These are phyloP conservation scores for Lentinula lateritia DNA, from an alignment of 768 basidiomycete species.

Conservation along the genomic window DNA sequence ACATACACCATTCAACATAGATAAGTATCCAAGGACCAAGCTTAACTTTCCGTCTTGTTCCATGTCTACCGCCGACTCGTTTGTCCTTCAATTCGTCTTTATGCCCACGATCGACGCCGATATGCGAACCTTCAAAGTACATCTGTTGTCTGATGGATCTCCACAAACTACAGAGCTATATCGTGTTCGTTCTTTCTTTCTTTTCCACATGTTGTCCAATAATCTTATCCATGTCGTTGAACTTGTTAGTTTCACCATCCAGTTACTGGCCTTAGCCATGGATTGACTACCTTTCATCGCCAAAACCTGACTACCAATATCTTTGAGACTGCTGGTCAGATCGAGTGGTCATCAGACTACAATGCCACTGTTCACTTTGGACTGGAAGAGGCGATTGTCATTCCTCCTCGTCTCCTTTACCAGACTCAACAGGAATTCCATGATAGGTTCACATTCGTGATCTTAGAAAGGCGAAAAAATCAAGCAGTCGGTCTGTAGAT, in stretches of 20 bases:
- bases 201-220: background rate
- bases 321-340: slow-evolving; percentile 49
- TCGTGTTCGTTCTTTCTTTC: slow-evolving; percentile 24
- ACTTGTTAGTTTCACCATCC: slow-evolving; percentile 37
- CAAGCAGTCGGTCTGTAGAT: slow-evolving; percentile 39
- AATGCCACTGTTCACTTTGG: slow-evolving; percentile 46
- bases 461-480: slow-evolving; percentile 43
- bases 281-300: slow-evolving; percentile 43
- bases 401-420: background rate
- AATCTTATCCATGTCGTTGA: background rate
- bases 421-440: background rate
- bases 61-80: slow-evolving; percentile 25
- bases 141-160: slow-evolving; percentile 24
- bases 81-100: slow-evolving; percentile 33
- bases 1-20: background rate
- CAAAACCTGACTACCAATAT: slow-evolving; percentile 35
- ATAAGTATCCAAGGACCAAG: background rate
- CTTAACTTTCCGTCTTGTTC: background rate
- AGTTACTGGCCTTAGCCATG: slow-evolving; percentile 32
- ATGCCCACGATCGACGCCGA: slow-evolving; percentile 24
- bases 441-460: slow-evolving; percentile 34
- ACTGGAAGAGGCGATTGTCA: slow-evolving; percentile 31
- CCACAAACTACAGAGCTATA: slow-evolving; percentile 33
- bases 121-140: slow-evolving; percentile 38
- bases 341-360: slow-evolving; percentile 44